These are phyloP conservation scores for Ustulina deusta DNA, from an alignment of 2,329 filamentous ascomycete genomes.

Conservation along the genomic window DNA sequence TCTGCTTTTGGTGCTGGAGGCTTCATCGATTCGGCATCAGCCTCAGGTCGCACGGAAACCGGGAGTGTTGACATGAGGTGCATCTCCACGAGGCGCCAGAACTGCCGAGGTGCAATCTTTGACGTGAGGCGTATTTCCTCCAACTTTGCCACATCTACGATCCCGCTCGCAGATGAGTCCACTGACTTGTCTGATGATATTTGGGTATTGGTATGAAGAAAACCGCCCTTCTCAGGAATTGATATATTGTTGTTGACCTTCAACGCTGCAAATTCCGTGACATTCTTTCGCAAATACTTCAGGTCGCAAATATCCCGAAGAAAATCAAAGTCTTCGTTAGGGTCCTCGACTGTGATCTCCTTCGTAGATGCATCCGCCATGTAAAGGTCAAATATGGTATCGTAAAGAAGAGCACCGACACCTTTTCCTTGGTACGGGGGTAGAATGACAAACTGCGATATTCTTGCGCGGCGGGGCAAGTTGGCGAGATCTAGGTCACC, in stretches of 20 bases:
- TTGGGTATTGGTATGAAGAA: conserved; percentile 48
- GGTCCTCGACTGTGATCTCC: conserved; percentile 94
- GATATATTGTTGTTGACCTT: conserved; percentile 64
- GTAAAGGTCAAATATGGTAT: conserved; percentile 78
- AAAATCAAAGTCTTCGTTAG: conserved; percentile 86
- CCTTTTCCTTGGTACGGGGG: conserved; percentile 87
- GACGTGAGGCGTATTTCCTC: conserved; percentile 68
- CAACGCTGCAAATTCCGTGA: conserved; percentile 69
- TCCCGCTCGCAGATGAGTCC: conserved; percentile 53
- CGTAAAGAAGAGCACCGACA: conserved; percentile 84
- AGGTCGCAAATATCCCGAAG: conserved; percentile 82
- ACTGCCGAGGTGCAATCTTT: conserved; percentile 84
- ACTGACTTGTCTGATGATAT: conserved; percentile 43
- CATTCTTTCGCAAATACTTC: conserved; percentile 67
- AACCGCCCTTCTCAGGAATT: conserved; percentile 61
- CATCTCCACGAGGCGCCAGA: conserved; percentile 80
- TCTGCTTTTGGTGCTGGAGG: conserved; percentile 63
- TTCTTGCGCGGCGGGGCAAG: conserved; percentile 81
- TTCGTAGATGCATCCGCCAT: conserved; percentile 74
- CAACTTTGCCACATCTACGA: conserved; percentile 69
- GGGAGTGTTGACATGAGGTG: conserved; percentile 74
- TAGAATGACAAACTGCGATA: conserved; percentile 93
- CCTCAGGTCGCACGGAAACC: conserved; percentile 64
- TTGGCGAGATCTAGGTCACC: conserved; percentile 63
- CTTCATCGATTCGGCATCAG: conserved; percentile 49